These are phyloP conservation scores for Acmispon strigosus DNA, from an alignment of 306 rosid genomes.

Conservation along the genomic window DNA sequence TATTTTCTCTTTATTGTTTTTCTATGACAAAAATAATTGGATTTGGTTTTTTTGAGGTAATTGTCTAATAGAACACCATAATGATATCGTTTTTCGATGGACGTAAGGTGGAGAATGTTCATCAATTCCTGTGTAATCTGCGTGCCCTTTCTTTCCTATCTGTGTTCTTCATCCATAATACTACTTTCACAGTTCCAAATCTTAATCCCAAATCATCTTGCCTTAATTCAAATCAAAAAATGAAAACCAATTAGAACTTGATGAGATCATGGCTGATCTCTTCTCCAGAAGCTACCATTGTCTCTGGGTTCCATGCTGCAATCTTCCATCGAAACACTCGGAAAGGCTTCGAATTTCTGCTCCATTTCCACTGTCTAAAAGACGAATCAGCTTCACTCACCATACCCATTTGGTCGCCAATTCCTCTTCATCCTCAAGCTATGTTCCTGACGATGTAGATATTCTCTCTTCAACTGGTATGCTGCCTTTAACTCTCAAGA, in stretches of 20 bases:
- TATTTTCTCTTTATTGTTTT: too few species aligned
- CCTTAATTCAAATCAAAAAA: background rate
- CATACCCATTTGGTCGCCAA: slow-evolving; percentile 18
- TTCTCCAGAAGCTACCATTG: slow-evolving; percentile 28
- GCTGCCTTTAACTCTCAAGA: slow-evolving; percentile 10
- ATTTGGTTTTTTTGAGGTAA: too few species aligned
- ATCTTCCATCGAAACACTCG: slow-evolving; percentile 7
- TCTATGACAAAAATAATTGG: too few species aligned
- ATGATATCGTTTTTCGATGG: background rate
- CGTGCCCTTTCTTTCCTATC: too few species aligned
- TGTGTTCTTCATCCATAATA: too few species aligned
- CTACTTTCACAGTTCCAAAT: background rate
- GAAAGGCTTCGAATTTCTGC: slow-evolving; percentile 18
- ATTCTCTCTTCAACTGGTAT: slow-evolving; percentile 46
- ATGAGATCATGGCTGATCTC: slow-evolving; percentile 27
- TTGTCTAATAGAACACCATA: background rate
- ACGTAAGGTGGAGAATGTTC: background rate
- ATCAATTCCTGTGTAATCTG: slow-evolving; percentile 8
- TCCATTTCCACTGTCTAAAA: slow-evolving; percentile 21
- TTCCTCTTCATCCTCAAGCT: slow-evolving; percentile 26
- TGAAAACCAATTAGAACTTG: background rate
- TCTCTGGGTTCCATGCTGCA: slow-evolving; percentile 15
- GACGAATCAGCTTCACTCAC: slow-evolving; percentile 1
- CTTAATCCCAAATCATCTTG: background rate
- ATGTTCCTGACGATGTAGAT: slow-evolving; percentile 29